These are phyloP conservation scores for Eutypa lata DNA, from an alignment of 2,329 filamentous ascomycete species.

Conservation along the genomic window DNA sequence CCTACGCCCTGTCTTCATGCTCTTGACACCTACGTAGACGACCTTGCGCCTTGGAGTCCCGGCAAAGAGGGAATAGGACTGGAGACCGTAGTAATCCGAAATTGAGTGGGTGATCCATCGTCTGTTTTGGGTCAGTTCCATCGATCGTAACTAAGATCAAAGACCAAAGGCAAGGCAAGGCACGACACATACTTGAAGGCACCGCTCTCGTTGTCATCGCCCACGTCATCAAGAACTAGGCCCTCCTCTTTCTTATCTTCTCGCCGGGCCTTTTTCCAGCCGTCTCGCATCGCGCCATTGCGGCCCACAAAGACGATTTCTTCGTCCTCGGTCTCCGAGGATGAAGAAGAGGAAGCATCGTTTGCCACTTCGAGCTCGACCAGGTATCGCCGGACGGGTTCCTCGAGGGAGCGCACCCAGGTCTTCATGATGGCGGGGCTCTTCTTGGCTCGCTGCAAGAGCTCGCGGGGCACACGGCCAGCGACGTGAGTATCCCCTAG, in stretches of 20 bases:
- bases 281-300: slow-evolving; percentile 58
- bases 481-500: slow-evolving; percentile 40
- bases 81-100: slow-evolving; percentile 85
- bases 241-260: slow-evolving; percentile 49
- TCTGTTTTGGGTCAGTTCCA: slow-evolving; percentile 37
- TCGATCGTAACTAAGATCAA: slow-evolving; percentile 1
- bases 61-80: slow-evolving; percentile 75
- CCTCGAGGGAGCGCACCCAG: slow-evolving; percentile 80
- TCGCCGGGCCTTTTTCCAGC: slow-evolving; percentile 46
- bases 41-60: slow-evolving; percentile 70
- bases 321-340: slow-evolving; percentile 63
- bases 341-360: slow-evolving; percentile 23
- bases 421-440: slow-evolving; percentile 67
- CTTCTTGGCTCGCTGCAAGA: slow-evolving; percentile 78
- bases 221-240: slow-evolving; percentile 77
- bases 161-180: slow-evolving; percentile 8
- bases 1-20: slow-evolving; percentile 30
- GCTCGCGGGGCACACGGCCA: slow-evolving; percentile 70
- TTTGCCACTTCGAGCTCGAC: slow-evolving; percentile 47
- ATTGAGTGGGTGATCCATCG: slow-evolving; percentile 93
- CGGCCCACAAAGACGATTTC: slow-evolving; percentile 87
- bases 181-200: slow-evolving; percentile 69
- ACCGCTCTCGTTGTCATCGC: slow-evolving; percentile 66
- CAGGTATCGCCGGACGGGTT: slow-evolving; percentile 77
- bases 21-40: slow-evolving; percentile 76